phyloP scores from a whole-genome alignment of 768 basidiomycete genomes.

The Lactifluus echinatus region DNA sequence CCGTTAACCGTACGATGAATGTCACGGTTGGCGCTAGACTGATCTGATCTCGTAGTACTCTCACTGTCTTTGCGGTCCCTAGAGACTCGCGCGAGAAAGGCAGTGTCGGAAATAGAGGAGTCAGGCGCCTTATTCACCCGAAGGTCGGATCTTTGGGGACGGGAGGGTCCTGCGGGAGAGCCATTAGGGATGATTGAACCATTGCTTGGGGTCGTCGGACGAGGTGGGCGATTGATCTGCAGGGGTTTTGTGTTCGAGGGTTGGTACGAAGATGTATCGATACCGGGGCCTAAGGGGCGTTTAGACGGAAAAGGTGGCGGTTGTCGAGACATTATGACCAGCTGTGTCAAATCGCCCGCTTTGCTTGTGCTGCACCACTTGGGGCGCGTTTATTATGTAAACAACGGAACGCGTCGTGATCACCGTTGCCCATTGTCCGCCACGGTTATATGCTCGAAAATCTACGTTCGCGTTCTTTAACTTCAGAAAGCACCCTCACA shows the following conservation, averaged over 20 bases:
- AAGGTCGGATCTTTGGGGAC: constrained; percentile 20
- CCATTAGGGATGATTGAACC: constrained; percentile 9
- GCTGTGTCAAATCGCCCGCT: too few relatives aligned
- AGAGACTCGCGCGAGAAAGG: not conserved
- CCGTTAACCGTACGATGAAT: constrained; percentile 14
- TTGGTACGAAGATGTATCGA: not conserved
- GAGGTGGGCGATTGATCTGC: constrained; percentile 18
- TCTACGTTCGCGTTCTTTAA: not conserved
- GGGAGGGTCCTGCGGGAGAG: constrained; percentile 19
- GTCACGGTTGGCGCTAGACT: constrained; percentile 6
- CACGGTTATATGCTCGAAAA: not conserved
- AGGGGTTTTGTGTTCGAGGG: constrained; percentile 14
- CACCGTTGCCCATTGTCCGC: not conserved
- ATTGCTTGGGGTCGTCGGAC: constrained; percentile 21
- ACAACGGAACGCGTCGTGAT: not conserved
- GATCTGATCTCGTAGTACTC: constrained; percentile 19
- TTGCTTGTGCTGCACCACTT: too few relatives aligned
- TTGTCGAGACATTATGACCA: constrained; percentile 10
- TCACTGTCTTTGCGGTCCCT: constrained; percentile 16
- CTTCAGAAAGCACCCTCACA: not conserved
- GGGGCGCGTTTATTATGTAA: constrained; percentile 12
- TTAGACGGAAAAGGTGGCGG: constrained; percentile 10
- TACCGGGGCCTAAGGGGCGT: constrained; percentile 2
- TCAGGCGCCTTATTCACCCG: constrained; percentile 13
- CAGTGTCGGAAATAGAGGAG: not conserved